Base-by-base conservation (phyloP, 2,329 filamentous ascomycete genomes). In the Chaetomiaceae sp. region DNA sequence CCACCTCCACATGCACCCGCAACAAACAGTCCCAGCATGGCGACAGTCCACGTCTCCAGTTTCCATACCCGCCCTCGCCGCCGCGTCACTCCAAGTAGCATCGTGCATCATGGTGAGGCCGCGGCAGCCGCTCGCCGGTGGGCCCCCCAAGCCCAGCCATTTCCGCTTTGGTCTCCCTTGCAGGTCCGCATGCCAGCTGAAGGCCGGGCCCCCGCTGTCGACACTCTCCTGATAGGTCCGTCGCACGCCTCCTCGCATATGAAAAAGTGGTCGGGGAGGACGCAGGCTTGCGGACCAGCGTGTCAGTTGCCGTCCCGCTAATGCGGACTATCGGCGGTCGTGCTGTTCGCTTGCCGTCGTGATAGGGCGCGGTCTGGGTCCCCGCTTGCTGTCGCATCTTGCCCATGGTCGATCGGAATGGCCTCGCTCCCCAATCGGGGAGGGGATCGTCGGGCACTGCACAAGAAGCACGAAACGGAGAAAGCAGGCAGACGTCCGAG, bases 121-220 rank as follows among this genome's bases (percentile, higher is more conserved):
- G n/a, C n/a, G n/a, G n/a, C n/a, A n/a, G n/a, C n/a, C n/a, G n/a
- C n/a, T n/a, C n/a, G 7, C 14, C 29, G 34, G 35, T 40, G 34
- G 41, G 24, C 36, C 29, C 11, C 8, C 12, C 12, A 5, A n/a
- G n/a, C n/a, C n/a, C n/a, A n/a, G n/a, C n/a, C n/a, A 14, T 12
- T 47, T 42, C 51, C 38, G 12, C n/a, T 45, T 48, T 36, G 32
- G 42, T 37, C 38, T 45, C 22, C 38, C 48, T 45, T 50, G 47
- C 53, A 45, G 38, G 11, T 26, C 45, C 42, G 38, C 44, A 52
- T 38, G 30, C 37, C 42, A 54, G 53, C 53, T 56, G 53, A 56
- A 47, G 27, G 29, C 48, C 46, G 32, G 34, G 38, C 20, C 12
- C 39, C 26, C 37, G 10, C n/a, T n/a, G 3, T 15, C 5, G 11